Evolutionary conservation across 2,329 filamentous ascomycete genomes (phyloP), one percentile per base, ranked within the genome.

Genomic region (Aspergillus calidoustus): DNA sequence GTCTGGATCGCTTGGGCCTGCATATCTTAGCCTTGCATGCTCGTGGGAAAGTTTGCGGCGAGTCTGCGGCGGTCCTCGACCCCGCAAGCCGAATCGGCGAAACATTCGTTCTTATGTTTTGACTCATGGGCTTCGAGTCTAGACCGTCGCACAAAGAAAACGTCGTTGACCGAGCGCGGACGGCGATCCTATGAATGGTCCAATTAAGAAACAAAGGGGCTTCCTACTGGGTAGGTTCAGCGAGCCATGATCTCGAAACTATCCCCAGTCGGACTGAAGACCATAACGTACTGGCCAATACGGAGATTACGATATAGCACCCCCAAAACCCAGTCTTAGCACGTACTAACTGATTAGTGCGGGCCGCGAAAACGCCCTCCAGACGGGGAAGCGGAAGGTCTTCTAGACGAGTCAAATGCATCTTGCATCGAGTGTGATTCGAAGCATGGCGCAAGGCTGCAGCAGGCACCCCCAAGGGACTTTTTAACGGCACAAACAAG

Each of bases 401-500:
- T 59, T 59, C 57, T 54, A 54, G 50, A 50, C 57, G 44, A 48
- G 44, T 59, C 57, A 30, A 58, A 59, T 53, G 50, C 57, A 53
- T 47, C 30, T 34, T 38, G 15, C 34, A 47, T 38, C 49, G 30
- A 53, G 28, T n/a, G 34, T 34, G 7, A 34, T 38, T 48, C 31
- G 57, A 59, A 59, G 48, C 50, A 59, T 49, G 57, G 49, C 56
- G 56, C 57, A 52, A 59, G 57, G 48, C 48, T 58, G 57, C 57
- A 59, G 57, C 41, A 19, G 38, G 28, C 17, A 23, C 7, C 57
- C 7, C 25, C 28, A 53, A 60, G 28, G 43, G 28, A 41, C 31
- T 34, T 50, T 57, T 49, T 23, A 30, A 44, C 47, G 23, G 55
- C 48, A 22, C 28, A 56, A 55, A 19, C 48, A 56, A 56, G 47